phyloP scores from a whole-genome alignment of 108 stramenopile genomes.

The Skeletonema tropicum region DNA sequence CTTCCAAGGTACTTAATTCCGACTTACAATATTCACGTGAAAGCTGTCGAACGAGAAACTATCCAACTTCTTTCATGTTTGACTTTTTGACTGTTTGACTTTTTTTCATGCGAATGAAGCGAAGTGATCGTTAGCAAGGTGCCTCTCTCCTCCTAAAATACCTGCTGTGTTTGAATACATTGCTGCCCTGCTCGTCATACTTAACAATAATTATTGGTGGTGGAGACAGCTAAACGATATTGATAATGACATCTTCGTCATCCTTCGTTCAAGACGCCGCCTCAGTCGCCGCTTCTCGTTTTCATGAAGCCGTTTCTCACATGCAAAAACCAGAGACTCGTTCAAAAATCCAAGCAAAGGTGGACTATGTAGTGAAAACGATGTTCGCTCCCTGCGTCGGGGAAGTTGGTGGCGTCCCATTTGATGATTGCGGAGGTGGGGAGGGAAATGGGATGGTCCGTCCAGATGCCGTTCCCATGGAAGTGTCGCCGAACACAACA shows the following conservation, averaged over 20 bases:
- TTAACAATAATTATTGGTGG: too few species aligned
- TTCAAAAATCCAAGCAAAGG: constrained; percentile 1
- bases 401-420: background rate
- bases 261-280: constrained; percentile 1
- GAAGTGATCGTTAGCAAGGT: too few species aligned
- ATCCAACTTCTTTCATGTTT: background rate
- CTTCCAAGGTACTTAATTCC: too few species aligned
- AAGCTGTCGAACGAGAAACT: background rate
- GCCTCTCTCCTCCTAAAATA: too few species aligned
- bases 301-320: background rate
- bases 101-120: too few species aligned
- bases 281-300: background rate
- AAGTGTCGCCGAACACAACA: background rate
- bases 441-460: background rate
- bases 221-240: too few species aligned
- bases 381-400: background rate
- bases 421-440: background rate
- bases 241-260: background rate
- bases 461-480: background rate
- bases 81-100: background rate
- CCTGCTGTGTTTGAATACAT: background rate
- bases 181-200: background rate
- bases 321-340: constrained; percentile 2
- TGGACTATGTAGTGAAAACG: background rate
- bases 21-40: too few species aligned